Conservation (phyloP, 768 basidiomycete genomes). For the Mycena capillaripes region DNA sequence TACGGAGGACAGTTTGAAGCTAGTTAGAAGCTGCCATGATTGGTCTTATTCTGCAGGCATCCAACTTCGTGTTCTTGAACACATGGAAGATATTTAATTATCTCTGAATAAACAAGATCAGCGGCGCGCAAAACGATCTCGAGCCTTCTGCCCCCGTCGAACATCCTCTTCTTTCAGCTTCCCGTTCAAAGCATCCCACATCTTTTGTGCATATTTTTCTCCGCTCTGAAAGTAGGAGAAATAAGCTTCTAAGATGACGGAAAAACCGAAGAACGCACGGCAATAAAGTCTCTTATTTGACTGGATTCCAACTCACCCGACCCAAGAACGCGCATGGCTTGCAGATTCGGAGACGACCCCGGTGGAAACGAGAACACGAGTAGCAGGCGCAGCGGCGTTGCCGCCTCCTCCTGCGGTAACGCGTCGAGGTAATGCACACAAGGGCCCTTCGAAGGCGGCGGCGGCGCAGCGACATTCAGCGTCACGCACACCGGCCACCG, state of each 20-base stretch:
- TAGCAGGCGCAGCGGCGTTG: constrained; percentile 72
- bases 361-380: constrained; percentile 74
- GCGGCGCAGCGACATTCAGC: constrained; percentile 71
- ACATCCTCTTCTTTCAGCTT: constrained; percentile 78
- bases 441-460: constrained; percentile 59
- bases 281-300: constrained; percentile 65
- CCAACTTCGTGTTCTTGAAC: too few species aligned
- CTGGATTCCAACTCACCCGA: constrained; percentile 66
- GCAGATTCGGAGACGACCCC: constrained; percentile 56
- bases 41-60: too few species aligned
- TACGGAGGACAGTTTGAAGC: too few species aligned
- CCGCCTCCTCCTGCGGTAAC: constrained; percentile 76
- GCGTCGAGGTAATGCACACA: constrained; percentile 82
- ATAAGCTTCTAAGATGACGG: neutral
- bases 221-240: constrained; percentile 62
- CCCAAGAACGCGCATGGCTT: constrained; percentile 76
- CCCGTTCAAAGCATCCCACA: constrained; percentile 68
- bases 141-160: constrained; percentile 70
- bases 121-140: constrained; percentile 62
- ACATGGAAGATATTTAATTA: too few species aligned
- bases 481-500: constrained; percentile 85
- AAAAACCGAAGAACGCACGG: constrained; percentile 55
- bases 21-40: too few species aligned
- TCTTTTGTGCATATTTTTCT: constrained; percentile 72
- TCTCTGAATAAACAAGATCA: too few species aligned